Evolutionary conservation across 495 filamentous ascomycete species (phyloP), one percentile per base, ranked within the genome.

Genomic region (Penicillium desertorum): DNA sequence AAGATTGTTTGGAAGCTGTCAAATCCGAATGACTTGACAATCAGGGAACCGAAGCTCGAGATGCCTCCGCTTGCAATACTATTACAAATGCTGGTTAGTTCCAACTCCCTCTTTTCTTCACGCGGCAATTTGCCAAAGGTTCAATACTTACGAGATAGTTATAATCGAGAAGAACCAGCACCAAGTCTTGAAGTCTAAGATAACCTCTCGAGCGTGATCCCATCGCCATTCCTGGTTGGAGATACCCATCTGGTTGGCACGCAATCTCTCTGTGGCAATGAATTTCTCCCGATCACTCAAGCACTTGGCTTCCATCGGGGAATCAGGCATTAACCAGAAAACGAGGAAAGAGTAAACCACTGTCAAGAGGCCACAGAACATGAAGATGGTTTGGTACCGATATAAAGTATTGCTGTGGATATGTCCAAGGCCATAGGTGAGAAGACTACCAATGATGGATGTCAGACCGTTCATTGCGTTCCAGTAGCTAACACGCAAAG

Each of bases 381-480:
- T 61, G 62, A 84, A 86, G 52, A 85, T 80, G 27, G 75, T 79
- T 62, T 79, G 58, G 0, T 29, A 46, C 27, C 39, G 37, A 39
- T 37, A 75, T 20, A 86, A 66, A 3, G 64, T 62, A 5, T 67
- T 22, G 54, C 73, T 79, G 2, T 74, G 56, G 54, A 85, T 80
- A 59, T 84, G 81, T 2, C 79, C 82, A 14, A 86, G 71, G 5
- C 81, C 81, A 47, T 81, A 86, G 5, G 78, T 79, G 39, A 84
- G 72, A 10, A 83, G 42, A 42, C 64, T 66, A 0, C 64, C 69
- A 14, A 69, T 69, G 54, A 78, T 73, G 27, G 72, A 70, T 3
- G 72, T 75, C 1, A 78, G 59, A 14, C 75, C 75, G 52, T 80
- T 79, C 78, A 81, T 81, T 10, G 69, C 71, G 56, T 82, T 82